A percentile compares a stretch with the other conserved stretches of the same genome.
Evolutionary conservation across 352 stramenopile genomes (phyloP).

Genomic region (Phytophthora megakarya): DNA sequence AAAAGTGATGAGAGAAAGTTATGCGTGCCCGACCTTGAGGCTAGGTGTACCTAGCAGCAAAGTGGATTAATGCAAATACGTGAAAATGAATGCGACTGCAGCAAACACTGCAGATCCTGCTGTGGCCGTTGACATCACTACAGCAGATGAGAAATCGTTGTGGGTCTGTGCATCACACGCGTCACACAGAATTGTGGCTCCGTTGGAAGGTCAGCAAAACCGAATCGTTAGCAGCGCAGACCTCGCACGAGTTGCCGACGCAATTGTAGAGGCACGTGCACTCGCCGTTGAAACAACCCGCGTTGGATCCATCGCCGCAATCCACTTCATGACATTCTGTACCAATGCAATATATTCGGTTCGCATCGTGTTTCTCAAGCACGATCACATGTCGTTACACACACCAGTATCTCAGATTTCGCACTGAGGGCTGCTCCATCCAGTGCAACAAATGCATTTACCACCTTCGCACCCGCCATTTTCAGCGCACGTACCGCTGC

Average conservation of each 20-base stretch:
- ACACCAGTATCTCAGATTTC: slow-evolving; percentile 61
- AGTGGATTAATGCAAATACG: slow-evolving; percentile 12
- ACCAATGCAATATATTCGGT: slow-evolving; percentile 62
- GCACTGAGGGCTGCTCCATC: slow-evolving; percentile 71
- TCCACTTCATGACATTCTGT: slow-evolving; percentile 53
- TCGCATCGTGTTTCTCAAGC: slow-evolving; percentile 48
- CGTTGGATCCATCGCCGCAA: slow-evolving; percentile 53
- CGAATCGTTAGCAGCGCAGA: slow-evolving; percentile 49
- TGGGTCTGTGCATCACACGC: slow-evolving; percentile 28
- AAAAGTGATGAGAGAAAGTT: no score
- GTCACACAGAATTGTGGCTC: slow-evolving; percentile 51
- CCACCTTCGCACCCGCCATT: slow-evolving; percentile 56
- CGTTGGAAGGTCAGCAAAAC: slow-evolving; percentile 34
- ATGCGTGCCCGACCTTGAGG: no score
- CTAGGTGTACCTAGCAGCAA: no score
- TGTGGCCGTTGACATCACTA: neutral
- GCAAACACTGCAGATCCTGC: slow-evolving; percentile 8
- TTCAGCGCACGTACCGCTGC: slow-evolving; percentile 43
- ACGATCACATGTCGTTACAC: slow-evolving; percentile 59
- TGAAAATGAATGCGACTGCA: slow-evolving; percentile 5
- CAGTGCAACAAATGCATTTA: slow-evolving; percentile 58
- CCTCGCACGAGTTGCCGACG: slow-evolving; percentile 44
- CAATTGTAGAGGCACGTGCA: slow-evolving; percentile 68
- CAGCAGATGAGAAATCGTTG: slow-evolving; percentile 26
- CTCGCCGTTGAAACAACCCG: slow-evolving; percentile 54